Evolutionary conservation across 1,284 basidiomycete genomes (phyloP), one percentile per base, ranked within the genome.

Genomic region (Austroboletus niveus): DNA sequence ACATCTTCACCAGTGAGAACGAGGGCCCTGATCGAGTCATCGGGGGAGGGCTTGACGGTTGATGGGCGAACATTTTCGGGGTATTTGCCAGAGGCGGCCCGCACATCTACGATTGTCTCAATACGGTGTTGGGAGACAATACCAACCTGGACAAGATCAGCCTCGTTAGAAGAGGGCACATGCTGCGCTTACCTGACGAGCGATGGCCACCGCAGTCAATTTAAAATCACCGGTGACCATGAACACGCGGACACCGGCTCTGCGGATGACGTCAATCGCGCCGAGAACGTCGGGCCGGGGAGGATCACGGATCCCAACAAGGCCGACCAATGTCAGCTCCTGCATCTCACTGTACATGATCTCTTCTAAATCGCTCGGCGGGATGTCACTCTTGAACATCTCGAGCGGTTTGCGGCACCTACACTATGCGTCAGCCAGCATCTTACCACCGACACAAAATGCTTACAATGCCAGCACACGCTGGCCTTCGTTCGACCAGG

Each of bases 191-290:
- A 70, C 66, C 55, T 71, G 69, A 17, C 56, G 54, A 1, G 78
- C 81, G 47, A 82, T 82, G 1, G 79, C 68, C 11, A 71, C 68
- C 0, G 76, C 77, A 0, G 71, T 72, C 53, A 67, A 43, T 35
- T 73, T 71, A 60, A 80, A 80, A 61, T 81, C 79, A 46, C 80
- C 80, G 0, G 81, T 82, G 42, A 82, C 81, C 77, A 82, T 80
- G 60, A 77, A 75, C 43, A 80, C 73, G n/a, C 77, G 64, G 29
- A 75, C 73, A 12, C 75, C 74, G 0, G 79, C 79, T 5, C 63
- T 64, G 12, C 80, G 68, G 57, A 80, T 78, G 34, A 72, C 73
- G 4, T 64, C 53, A 34, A 85, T 77, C 0, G 75, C 69, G 1
- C 69, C 63, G 1, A 72, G 73, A 22, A 82, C 79, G 48, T 84